Percentiles rank a stretch among this genome's conserved stretches.
Evolutionary conservation across 2,329 filamentous ascomycete species (phyloP).

Genomic region (Fusarium udum): DNA sequence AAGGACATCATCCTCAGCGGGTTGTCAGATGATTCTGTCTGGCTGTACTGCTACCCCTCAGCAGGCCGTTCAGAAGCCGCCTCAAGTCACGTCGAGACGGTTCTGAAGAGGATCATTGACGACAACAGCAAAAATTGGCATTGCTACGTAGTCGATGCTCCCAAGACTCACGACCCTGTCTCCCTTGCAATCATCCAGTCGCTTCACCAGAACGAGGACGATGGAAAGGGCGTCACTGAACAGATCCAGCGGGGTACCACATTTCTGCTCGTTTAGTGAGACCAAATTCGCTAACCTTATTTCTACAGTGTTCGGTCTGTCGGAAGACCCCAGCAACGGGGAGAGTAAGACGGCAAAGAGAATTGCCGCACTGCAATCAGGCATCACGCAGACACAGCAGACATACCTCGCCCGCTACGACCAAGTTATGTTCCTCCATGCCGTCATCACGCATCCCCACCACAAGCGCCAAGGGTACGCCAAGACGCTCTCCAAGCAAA

Average conservation of each 20-base stretch:
- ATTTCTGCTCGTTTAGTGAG: background rate
- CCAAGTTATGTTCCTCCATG: constrained; percentile 34
- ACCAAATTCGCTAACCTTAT: background rate
- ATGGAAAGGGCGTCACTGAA: constrained; percentile 17
- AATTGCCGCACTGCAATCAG: constrained; percentile 23
- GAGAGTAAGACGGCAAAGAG: constrained; percentile 27
- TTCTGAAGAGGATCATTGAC: constrained; percentile 18
- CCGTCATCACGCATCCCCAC: constrained; percentile 38
- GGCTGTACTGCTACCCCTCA: constrained; percentile 27
- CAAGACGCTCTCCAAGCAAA: constrained; percentile 33
- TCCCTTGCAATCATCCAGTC: constrained; percentile 22
- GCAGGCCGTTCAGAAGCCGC: constrained; percentile 5
- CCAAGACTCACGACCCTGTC: constrained; percentile 30
- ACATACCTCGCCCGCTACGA: constrained; percentile 26
- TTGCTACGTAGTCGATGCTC: constrained; percentile 24
- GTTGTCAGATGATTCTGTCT: constrained; percentile 22
- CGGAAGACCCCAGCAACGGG: background rate
- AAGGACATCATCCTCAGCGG: constrained; percentile 33
- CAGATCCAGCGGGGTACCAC: constrained; percentile 23
- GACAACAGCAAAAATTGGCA: constrained; percentile 23
- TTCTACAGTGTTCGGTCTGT: constrained; percentile 10
- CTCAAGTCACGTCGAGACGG: constrained; percentile 15
- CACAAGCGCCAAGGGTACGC: constrained; percentile 33
- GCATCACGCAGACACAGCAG: constrained; percentile 31
- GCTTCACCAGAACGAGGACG: constrained; percentile 16